Evolutionary conservation across 805 yeast species (phyloP).

Genomic region (Kazachstania taianensis): DNA sequence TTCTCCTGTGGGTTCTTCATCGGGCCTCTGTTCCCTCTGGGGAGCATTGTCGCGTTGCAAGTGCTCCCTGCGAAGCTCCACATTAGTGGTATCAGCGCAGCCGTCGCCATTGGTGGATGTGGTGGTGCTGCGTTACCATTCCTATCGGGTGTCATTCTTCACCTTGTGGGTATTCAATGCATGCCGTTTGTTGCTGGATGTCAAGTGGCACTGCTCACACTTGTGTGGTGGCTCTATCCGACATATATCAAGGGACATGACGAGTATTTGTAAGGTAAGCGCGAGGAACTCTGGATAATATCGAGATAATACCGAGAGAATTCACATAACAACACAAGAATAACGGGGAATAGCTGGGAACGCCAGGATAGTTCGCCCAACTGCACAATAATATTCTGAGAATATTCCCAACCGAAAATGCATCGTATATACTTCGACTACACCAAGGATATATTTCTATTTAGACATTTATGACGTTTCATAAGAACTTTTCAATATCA

Average conservation of each 20-base stretch:
- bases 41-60: constrained; percentile 53
- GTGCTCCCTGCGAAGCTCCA: constrained; percentile 51
- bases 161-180: constrained; percentile 19
- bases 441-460: too few species aligned
- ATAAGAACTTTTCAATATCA: too few species aligned
- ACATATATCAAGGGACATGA: constrained; percentile 16
- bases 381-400: too few species aligned
- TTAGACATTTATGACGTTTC: too few species aligned
- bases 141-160: constrained; percentile 39
- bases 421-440: too few species aligned
- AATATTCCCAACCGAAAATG: too few species aligned
- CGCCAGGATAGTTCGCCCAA: too few species aligned
- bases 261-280: constrained; percentile 12
- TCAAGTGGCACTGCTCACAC: constrained; percentile 14
- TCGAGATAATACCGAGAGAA: too few species aligned
- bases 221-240: constrained; percentile 24
- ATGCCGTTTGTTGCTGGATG: constrained; percentile 23
- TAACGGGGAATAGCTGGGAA: too few species aligned
- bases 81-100: constrained; percentile 60
- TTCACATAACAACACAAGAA: too few species aligned
- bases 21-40: constrained; percentile 69
- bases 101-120: constrained; percentile 71
- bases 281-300: too few species aligned
- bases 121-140: constrained; percentile 76
- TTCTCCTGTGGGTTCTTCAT: constrained; percentile 48